Conservation (phyloP, 2,329 filamentous ascomycete genomes). For the Verticillium nubilum region DNA sequence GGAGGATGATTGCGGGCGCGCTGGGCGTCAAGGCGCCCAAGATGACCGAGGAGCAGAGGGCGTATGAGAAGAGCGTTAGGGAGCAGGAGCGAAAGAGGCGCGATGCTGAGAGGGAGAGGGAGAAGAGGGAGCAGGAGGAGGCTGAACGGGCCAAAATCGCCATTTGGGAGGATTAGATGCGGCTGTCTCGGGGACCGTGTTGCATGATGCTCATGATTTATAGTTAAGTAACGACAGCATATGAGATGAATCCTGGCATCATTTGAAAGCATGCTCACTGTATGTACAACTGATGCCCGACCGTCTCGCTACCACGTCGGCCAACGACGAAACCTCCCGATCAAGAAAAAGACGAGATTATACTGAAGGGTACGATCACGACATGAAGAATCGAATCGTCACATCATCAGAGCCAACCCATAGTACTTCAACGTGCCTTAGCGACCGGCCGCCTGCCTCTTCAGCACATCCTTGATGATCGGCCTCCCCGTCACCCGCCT, state of each 20-base stretch:
- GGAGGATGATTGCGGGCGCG: constrained; percentile 82
- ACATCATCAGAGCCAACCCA: neutral
- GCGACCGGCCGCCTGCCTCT: neutral
- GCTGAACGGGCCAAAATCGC: constrained; percentile 72
- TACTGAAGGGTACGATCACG: too few relatives aligned
- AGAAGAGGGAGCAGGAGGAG: constrained; percentile 54
- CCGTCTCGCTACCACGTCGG: too few relatives aligned
- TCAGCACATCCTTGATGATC: constrained; percentile 18
- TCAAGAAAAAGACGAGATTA: too few relatives aligned
- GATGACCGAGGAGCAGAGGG: constrained; percentile 81
- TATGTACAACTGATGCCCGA: too few relatives aligned
- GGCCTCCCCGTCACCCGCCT: constrained; percentile 23
- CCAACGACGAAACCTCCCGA: too few relatives aligned
- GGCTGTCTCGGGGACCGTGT: too few relatives aligned
- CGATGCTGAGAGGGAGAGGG: constrained; percentile 65
- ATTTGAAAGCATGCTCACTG: too few relatives aligned
- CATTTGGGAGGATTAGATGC: constrained; percentile 84
- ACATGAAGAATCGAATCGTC: neutral
- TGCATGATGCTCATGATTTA: neutral
- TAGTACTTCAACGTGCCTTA: neutral
- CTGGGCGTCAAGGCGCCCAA: constrained; percentile 76
- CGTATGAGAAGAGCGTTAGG: constrained; percentile 75
- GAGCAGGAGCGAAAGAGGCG: constrained; percentile 78
- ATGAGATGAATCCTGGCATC: too few relatives aligned
- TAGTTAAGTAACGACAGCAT: too few relatives aligned